Base-by-base conservation (phyloP, 768 basidiomycete genomes). In the Tylopilus vinaceipallidus region DNA sequence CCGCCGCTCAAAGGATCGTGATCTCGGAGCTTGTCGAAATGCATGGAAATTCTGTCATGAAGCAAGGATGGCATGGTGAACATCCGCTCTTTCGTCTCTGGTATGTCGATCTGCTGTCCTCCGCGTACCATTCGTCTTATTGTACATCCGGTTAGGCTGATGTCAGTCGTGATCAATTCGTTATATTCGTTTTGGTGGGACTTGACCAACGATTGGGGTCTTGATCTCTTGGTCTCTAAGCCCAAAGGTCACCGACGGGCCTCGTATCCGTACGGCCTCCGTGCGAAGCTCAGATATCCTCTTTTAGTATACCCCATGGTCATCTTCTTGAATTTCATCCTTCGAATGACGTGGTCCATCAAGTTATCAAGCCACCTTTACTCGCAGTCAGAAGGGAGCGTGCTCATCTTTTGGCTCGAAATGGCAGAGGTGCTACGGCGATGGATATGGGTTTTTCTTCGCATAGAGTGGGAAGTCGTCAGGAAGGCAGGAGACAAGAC, bases 141-240 rank as follows among this genome's bases (percentile, higher is more conserved):
- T 39, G 41, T 44, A 58, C 24, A 13, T 54, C 26, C 36, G 26
- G 35, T 19, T 49, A 95, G 93, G 94, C 68, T 98, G 14, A 68
- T 97, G 38, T 81, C 86, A 10, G 94, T 91, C 20, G 77, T 81
- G 30, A 66, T 95, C 60, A 98, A 98, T 69, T 95, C 95, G 3
- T 66, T 89, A 26, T 99, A 92, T 69, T 95, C 94, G 3, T 98
- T 95, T 68, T 99, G 93, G 91, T 99, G 97, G 97, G 97, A 98
- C 69, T 79, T 98, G 36, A 93, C 91, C 41, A 91, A 95, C 66
- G 97, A 99, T 65, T 99, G 95, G 95, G 97, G 97, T 6, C 75
- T 99, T 47, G 80, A 84, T 38, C 71, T 98, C 36, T 72, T 98
- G 50, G 76, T 76, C 45, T 54, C 65, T 26, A 57, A 62, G 32